phyloP scores from a whole-genome alignment of 2,329 filamentous ascomycete genomes.

The Myotisia sp. region DNA sequence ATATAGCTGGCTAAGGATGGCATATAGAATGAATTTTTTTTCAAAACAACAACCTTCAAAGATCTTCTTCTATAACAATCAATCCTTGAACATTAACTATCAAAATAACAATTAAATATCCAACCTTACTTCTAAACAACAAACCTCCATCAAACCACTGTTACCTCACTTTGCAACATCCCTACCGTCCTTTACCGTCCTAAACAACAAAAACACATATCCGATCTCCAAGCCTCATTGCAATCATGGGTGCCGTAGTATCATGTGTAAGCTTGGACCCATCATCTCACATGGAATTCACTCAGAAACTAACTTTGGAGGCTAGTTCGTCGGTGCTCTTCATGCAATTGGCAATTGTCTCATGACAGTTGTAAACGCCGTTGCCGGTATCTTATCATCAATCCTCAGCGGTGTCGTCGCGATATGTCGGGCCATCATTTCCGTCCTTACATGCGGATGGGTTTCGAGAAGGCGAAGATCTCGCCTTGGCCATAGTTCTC shows the following conservation, averaged over 20 bases:
- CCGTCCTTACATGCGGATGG: constrained; percentile 42
- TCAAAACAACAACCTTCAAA: too few species aligned
- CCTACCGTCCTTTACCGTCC: too few species aligned
- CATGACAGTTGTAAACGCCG: constrained; percentile 54
- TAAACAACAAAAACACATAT: too few species aligned
- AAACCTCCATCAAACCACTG: too few species aligned
- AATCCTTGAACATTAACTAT: too few species aligned
- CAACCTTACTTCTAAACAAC: too few species aligned
- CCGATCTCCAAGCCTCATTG: too few species aligned
- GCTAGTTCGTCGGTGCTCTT: constrained; percentile 45
- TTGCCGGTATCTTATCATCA: constrained; percentile 49
- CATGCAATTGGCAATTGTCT: constrained; percentile 51
- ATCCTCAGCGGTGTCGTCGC: constrained; percentile 54
- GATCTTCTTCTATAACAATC: too few species aligned
- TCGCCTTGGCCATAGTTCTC: background rate
- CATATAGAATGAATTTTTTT: too few species aligned
- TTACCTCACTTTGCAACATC: too few species aligned
- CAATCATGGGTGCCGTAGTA: constrained; percentile 65
- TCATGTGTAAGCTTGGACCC: constrained; percentile 52
- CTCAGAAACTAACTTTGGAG: background rate
- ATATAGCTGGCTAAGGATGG: too few species aligned
- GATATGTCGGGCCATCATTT: constrained; percentile 52
- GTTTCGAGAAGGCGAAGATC: constrained; percentile 18
- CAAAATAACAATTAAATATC: too few species aligned
- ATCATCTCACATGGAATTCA: constrained; percentile 14